phyloP scores from a whole-genome alignment of 331 rosid genomes.

The Malus hybrid region DNA sequence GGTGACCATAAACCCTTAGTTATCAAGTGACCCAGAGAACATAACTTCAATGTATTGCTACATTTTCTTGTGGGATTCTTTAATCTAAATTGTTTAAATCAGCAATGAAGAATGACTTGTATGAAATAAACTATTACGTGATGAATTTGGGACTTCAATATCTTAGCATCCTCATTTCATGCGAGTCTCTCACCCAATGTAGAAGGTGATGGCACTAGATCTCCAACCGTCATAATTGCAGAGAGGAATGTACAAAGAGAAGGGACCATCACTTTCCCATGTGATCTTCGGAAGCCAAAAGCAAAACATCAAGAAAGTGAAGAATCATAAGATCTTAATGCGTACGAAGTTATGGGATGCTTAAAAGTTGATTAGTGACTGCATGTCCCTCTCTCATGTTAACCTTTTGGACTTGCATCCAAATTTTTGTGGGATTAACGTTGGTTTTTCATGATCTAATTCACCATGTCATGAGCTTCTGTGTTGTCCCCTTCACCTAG shows the following conservation, averaged over 20 bases:
- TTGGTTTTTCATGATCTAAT: neutral
- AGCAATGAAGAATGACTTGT: no score
- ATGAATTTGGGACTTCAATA: no score
- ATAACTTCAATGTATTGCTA: no score
- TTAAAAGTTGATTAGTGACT: neutral
- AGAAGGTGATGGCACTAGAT: slow-evolving; percentile 23
- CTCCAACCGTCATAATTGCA: slow-evolving; percentile 42
- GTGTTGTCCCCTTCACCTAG: neutral
- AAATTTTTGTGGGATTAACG: slow-evolving; percentile 7
- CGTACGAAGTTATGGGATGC: neutral
- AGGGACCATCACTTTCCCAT: slow-evolving; percentile 24
- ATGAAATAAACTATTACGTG: no score
- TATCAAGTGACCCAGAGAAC: no score
- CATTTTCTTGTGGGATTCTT: no score
- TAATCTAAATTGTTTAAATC: no score
- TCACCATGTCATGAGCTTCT: neutral
- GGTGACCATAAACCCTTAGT: no score
- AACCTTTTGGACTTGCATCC: slow-evolving; percentile 10
- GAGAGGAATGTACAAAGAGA: slow-evolving; percentile 13
- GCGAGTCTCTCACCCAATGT: no score
- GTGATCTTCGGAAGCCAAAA: slow-evolving; percentile 15
- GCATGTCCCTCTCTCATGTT: slow-evolving; percentile 4
- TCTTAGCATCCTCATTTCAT: no score
- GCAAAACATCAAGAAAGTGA: neutral
- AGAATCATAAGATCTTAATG: neutral